Conservation (phyloP, 768 basidiomycete genomes). For the Cyclocybe cylindracea region DNA sequence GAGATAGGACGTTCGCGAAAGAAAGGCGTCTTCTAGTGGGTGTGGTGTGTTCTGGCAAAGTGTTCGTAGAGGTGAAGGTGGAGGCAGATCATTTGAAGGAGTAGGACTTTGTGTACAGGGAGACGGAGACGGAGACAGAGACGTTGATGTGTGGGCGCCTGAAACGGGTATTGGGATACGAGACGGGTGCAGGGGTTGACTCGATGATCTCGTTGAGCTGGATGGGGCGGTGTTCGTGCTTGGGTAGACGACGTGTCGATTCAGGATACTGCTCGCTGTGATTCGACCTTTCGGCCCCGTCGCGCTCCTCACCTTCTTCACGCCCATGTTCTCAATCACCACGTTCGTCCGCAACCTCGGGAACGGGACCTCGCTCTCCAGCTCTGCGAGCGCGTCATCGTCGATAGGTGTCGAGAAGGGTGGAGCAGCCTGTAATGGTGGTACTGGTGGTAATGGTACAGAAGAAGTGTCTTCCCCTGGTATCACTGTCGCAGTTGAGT, state of each 20-base stretch:
- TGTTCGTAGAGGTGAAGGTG: conserved; percentile 17
- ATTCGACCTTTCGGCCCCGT: conserved; percentile 14
- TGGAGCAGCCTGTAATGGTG: neutral
- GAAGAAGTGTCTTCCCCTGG: too few relatives aligned
- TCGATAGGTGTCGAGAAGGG: conserved; percentile 21
- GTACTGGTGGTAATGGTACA: neutral
- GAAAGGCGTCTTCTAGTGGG: conserved; percentile 6
- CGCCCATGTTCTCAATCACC: conserved; percentile 21
- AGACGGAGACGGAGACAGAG: too few relatives aligned
- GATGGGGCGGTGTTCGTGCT: neutral
- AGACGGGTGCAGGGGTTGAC: too few relatives aligned
- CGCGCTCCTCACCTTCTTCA: conserved; percentile 21
- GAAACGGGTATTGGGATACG: too few relatives aligned
- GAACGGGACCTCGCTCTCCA: conserved; percentile 22
- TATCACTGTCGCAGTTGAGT: too few relatives aligned
- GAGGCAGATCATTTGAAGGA: conserved; percentile 6
- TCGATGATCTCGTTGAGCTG: too few relatives aligned
- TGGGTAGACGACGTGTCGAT: conserved; percentile 2
- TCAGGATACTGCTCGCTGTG: neutral
- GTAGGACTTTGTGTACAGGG: too few relatives aligned
- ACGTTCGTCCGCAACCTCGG: conserved; percentile 19
- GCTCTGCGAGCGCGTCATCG: conserved; percentile 12
- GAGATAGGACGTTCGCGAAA: neutral
- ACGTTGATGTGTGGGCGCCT: too few relatives aligned
- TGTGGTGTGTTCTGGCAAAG: conserved; percentile 15